phyloP scores from a whole-genome alignment of 2,329 filamentous ascomycete genomes.

The Trichoderma endophyticum region DNA sequence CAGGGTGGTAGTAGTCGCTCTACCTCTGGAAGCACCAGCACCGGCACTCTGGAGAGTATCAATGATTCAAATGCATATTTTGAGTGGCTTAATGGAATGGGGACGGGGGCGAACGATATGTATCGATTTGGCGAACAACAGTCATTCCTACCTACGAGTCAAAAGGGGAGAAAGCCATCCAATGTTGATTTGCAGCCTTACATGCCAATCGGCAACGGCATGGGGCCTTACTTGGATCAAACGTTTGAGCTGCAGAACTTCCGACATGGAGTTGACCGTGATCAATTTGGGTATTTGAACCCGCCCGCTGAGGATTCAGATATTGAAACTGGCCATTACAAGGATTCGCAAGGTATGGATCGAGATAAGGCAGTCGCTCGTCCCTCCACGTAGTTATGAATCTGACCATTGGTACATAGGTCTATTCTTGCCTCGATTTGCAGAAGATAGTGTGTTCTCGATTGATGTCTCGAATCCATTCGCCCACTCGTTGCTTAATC shows the following conservation, averaged over 20 bases:
- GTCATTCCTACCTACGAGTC: slow-evolving; percentile 17
- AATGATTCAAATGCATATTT: slow-evolving; percentile 27
- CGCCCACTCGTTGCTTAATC: slow-evolving; percentile 48
- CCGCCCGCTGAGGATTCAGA: slow-evolving; percentile 45
- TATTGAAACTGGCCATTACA: slow-evolving; percentile 19
- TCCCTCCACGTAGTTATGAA: neutral
- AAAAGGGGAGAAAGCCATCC: slow-evolving; percentile 29
- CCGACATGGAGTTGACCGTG: slow-evolving; percentile 32
- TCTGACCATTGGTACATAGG: slow-evolving; percentile 16
- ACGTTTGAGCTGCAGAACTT: slow-evolving; percentile 25
- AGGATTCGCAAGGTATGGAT: slow-evolving; percentile 23
- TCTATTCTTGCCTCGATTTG: slow-evolving; percentile 20
- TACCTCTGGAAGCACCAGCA: slow-evolving; percentile 10
- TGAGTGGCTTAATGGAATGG: slow-evolving; percentile 27
- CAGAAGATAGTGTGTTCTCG: slow-evolving; percentile 20
- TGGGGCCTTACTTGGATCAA: slow-evolving; percentile 17
- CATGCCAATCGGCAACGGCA: slow-evolving; percentile 20
- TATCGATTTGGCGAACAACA: slow-evolving; percentile 12
- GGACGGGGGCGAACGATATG: slow-evolving; percentile 20
- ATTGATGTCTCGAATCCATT: slow-evolving; percentile 42
- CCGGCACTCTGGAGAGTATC: slow-evolving; percentile 23
- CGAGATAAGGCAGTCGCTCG: neutral
- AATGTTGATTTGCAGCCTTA: slow-evolving; percentile 46
- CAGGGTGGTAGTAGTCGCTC: neutral
- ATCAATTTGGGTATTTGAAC: slow-evolving; percentile 28